Evolutionary conservation across 441 rosid genomes (phyloP).

Genomic region (Oxalis stricta): DNA sequence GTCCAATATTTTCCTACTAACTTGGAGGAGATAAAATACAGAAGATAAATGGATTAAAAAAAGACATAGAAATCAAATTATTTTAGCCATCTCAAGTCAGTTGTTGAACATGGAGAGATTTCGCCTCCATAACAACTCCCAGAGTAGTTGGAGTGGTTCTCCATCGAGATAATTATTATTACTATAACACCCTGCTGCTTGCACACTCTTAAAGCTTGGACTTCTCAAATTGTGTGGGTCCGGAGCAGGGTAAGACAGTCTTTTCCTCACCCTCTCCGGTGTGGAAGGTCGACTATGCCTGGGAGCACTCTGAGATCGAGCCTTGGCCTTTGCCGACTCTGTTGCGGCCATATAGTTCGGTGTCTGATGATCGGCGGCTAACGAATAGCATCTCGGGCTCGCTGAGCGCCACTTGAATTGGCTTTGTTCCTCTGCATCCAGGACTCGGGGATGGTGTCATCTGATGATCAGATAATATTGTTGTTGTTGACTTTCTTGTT

Average conservation of each 20-base stretch:
- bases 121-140: constrained; percentile 28
- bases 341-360: constrained; percentile 47
- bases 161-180: constrained; percentile 17
- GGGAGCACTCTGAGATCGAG: constrained; percentile 30
- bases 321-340: constrained; percentile 36
- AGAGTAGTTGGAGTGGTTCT: constrained; percentile 20
- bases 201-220: constrained; percentile 17
- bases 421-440: constrained; percentile 12
- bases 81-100: constrained; percentile 35
- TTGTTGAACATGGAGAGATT: constrained; percentile 37
- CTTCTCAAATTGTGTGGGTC: constrained; percentile 12
- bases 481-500: too few relatives aligned
- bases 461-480: constrained; percentile 9
- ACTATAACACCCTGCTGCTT: too few relatives aligned
- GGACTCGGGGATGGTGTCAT: constrained; percentile 9
- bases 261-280: constrained; percentile 15
- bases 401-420: constrained; percentile 26
- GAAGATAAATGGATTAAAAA: too few relatives aligned
- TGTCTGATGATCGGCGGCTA: too few relatives aligned
- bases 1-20: neutral
- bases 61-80: neutral
- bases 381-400: constrained; percentile 17
- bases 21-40: too few relatives aligned
- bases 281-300: constrained; percentile 23
- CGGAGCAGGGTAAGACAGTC: constrained; percentile 18